Percentiles rank a stretch among this genome's conserved stretches.
Conservation (phyloP, 768 basidiomycete genomes). For the Sistotremastrum niveocremeum region DNA sequence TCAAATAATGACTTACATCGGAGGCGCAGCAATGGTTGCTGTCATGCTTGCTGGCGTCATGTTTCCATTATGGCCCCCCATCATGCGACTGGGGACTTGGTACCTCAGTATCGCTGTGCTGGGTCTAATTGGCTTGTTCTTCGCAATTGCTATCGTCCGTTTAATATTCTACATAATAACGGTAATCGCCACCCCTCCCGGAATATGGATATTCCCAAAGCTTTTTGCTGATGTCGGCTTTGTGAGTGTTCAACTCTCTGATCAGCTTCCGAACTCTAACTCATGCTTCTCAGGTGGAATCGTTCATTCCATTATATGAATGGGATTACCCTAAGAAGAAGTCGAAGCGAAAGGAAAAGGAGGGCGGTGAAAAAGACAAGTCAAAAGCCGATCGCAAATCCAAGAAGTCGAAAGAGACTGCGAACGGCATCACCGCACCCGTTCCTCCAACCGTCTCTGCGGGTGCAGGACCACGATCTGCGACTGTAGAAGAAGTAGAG, state of each 20-base stretch:
- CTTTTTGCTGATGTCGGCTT: conserved; percentile 98
- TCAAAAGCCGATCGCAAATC: conserved; percentile 16
- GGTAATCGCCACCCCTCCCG: conserved; percentile 71
- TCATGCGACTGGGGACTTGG: conserved; percentile 88
- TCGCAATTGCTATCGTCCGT: conserved; percentile 79
- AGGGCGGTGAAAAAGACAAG: conserved; percentile 33
- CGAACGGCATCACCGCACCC: conserved; percentile 11
- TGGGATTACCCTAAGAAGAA: conserved; percentile 82
- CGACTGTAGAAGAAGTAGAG: conserved; percentile 31
- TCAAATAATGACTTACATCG: conserved; percentile 85
- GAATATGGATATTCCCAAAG: conserved; percentile 98
- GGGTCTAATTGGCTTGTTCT: conserved; percentile 80
- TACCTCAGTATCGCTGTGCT: conserved; percentile 85
- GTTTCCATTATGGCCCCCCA: conserved; percentile 97
- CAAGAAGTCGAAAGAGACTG: conserved; percentile 21
- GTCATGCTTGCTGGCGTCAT: conserved; percentile 94
- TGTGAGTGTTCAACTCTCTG: conserved; percentile 37
- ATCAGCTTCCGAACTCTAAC: conserved; percentile 1
- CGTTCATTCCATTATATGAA: conserved; percentile 93
- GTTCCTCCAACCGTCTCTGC: neutral
- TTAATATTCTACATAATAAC: conserved; percentile 91
- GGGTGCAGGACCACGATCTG: conserved; percentile 19
- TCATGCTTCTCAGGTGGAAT: conserved; percentile 60
- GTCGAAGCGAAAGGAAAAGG: conserved; percentile 51
- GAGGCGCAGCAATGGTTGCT: conserved; percentile 81